Percentiles rank a stretch among this genome's conserved stretches.
Evolutionary conservation across 176 grass and related monocot species (phyloP).

Genomic region (Puya raimondii): DNA sequence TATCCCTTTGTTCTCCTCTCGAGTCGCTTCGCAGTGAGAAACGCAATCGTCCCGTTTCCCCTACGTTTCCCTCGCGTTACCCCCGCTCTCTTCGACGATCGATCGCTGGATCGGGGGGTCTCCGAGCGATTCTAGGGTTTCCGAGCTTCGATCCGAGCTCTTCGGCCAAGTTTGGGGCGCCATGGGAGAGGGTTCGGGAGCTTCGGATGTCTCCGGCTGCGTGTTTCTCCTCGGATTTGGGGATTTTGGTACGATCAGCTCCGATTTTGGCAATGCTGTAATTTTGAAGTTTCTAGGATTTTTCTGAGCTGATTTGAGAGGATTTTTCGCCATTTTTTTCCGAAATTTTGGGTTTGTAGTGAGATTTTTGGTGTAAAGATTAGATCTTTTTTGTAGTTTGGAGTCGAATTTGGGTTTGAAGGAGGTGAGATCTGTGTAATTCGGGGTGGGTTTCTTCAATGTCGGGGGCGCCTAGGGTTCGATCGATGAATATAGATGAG

Average conservation of each 20-base stretch:
- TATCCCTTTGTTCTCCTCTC: neutral
- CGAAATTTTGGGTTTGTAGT: neutral
- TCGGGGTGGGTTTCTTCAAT: conserved; percentile 39
- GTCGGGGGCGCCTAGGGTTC: conserved; percentile 63
- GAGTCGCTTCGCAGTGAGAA: neutral
- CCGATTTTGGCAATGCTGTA: neutral
- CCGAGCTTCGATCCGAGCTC: neutral
- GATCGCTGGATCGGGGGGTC: neutral
- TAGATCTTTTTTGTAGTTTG: conserved; percentile 15
- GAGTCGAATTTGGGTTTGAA: conserved; percentile 5
- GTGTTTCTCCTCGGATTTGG: neutral
- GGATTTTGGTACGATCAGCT: neutral
- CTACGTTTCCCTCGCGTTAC: neutral
- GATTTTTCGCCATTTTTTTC: neutral
- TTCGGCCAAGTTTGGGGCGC: no score
- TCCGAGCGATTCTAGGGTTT: neutral
- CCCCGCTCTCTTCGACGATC: neutral
- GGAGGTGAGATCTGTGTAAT: conserved; percentile 18
- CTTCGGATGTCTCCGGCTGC: neutral
- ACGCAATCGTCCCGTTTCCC: neutral
- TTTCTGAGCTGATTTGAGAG: neutral
- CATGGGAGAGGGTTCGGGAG: neutral
- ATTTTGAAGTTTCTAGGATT: neutral
- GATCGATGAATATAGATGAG: conserved; percentile 66
- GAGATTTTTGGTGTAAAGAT: conserved; percentile 12